Conservation (phyloP, 768 basidiomycete genomes). For the Favolaschia claudopus region DNA sequence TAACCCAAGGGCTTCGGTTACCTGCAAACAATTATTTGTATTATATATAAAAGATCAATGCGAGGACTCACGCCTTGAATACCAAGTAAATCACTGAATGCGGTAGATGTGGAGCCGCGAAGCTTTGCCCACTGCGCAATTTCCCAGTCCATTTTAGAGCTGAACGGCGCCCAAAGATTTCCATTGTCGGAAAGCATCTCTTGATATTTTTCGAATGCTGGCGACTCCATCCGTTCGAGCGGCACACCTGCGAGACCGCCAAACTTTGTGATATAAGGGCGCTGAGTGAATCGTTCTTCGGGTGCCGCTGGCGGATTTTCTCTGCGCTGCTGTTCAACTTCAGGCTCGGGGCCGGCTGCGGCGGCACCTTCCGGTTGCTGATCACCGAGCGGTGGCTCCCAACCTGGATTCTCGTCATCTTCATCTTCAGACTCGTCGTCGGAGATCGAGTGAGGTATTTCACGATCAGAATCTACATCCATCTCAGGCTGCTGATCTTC, state of each 20-base stretch:
- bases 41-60: conserved; percentile 6
- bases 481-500: neutral
- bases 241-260: neutral
- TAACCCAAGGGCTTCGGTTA: conserved; percentile 34
- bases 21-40: conserved; percentile 36
- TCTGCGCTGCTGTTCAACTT: neutral
- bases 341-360: neutral
- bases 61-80: conserved; percentile 51
- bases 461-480: neutral
- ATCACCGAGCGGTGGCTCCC: neutral
- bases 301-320: neutral
- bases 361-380: neutral
- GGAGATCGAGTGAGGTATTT: neutral
- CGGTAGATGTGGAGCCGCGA: conserved; percentile 42
- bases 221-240: neutral
- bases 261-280: neutral
- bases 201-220: neutral
- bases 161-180: conserved; percentile 42
- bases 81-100: conserved; percentile 44
- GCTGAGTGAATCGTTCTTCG: neutral
- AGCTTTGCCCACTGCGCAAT: conserved; percentile 50
- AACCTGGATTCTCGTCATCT: neutral
- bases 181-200: neutral
- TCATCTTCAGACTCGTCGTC: neutral
- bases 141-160: conserved; percentile 46